A percentile compares a stretch with the other conserved stretches of the same genome.
Evolutionary conservation across 352 stramenopile genomes (phyloP).

Genomic region (Globisporangium mamillatum): DNA sequence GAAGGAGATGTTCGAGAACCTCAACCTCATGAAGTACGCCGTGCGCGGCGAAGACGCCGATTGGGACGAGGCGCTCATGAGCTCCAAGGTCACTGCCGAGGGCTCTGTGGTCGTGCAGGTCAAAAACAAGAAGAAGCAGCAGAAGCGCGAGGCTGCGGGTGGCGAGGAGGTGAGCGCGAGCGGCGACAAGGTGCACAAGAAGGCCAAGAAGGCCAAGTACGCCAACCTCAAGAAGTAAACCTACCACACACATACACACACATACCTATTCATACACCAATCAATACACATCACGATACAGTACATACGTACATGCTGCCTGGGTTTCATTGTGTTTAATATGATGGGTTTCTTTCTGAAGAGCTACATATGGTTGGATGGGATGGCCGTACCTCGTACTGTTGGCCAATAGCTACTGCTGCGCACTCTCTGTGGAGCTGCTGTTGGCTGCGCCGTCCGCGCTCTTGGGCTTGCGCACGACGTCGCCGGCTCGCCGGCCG

Average conservation of each 20-base stretch:
- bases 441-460: background rate
- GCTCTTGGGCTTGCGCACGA: conserved; percentile 21
- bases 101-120: conserved; percentile 79
- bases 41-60: conserved; percentile 93
- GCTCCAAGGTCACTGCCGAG: conserved; percentile 32
- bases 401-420: conserved; percentile 13
- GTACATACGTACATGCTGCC: background rate
- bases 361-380: conserved; percentile 1
- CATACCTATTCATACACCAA: conserved; percentile 1
- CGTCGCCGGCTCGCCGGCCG: conserved; percentile 38
- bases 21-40: conserved; percentile 95
- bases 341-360: background rate
- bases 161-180: conserved; percentile 37
- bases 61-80: conserved; percentile 77
- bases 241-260: background rate
- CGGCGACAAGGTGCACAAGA: conserved; percentile 56
- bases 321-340: background rate
- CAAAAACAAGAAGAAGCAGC: conserved; percentile 77
- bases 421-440: background rate
- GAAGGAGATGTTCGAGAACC: conserved; percentile 81
- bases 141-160: conserved; percentile 33
- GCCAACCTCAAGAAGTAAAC: conserved; percentile 58
- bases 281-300: background rate
- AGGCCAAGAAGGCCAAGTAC: conserved; percentile 76
- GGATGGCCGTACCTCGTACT: background rate